A percentile compares a stretch with the other conserved stretches of the same genome.
These are phyloP conservation scores for Pestalotiopsis sp. DNA, from an alignment of 2,329 filamentous ascomycete genomes.

Conservation along the genomic window DNA sequence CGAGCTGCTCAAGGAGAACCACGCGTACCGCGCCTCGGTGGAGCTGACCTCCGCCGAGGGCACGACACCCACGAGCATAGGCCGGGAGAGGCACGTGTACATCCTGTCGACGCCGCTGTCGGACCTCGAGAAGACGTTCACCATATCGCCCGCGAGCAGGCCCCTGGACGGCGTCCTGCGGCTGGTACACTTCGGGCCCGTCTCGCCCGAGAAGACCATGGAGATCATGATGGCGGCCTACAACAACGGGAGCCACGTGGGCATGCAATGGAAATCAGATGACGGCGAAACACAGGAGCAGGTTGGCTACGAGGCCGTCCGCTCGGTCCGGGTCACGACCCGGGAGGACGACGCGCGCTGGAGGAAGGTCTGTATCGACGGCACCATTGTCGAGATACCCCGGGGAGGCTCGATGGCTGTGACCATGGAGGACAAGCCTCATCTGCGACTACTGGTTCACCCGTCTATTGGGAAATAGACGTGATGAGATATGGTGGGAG, in stretches of 20 bases:
- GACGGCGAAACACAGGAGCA: slow-evolving; percentile 37
- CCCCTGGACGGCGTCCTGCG: slow-evolving; percentile 73
- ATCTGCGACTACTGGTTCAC: slow-evolving; percentile 48
- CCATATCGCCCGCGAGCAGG: slow-evolving; percentile 73
- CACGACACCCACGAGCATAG: slow-evolving; percentile 23
- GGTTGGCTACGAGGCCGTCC: slow-evolving; percentile 74
- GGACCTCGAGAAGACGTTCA: slow-evolving; percentile 79
- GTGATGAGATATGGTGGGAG: neutral
- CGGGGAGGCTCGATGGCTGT: slow-evolving; percentile 73
- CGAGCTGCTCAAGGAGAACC: slow-evolving; percentile 64
- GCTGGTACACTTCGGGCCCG: slow-evolving; percentile 74
- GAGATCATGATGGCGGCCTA: slow-evolving; percentile 73
- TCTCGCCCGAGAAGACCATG: slow-evolving; percentile 70
- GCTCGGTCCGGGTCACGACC: slow-evolving; percentile 68
- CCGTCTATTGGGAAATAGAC: slow-evolving; percentile 19
- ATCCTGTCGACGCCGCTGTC: slow-evolving; percentile 77
- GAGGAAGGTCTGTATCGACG: slow-evolving; percentile 90
- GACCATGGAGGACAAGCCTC: slow-evolving; percentile 44
- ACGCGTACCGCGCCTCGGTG: slow-evolving; percentile 52
- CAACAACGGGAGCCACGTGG: slow-evolving; percentile 57
- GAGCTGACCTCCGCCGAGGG: slow-evolving; percentile 27
- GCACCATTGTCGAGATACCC: slow-evolving; percentile 78
- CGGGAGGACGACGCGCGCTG: slow-evolving; percentile 71
- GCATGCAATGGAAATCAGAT: slow-evolving; percentile 43
- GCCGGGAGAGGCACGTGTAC: slow-evolving; percentile 67